Evolutionary conservation across 257 asterid genomes (phyloP).

Genomic region (Misopates orontium): DNA sequence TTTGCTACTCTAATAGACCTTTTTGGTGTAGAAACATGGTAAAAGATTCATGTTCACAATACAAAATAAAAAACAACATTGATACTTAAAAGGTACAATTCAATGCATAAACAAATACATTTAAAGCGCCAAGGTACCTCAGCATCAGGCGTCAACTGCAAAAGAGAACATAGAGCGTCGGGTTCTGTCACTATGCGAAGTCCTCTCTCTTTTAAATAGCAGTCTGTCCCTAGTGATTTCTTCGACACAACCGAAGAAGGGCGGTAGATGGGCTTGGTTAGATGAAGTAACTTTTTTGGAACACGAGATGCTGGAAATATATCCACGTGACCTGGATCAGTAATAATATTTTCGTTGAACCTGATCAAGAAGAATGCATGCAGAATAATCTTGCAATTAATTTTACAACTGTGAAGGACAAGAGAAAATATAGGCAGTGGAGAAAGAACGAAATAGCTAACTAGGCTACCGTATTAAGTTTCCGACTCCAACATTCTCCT

Average conservation of each 20-base stretch:
- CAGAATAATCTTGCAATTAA: constrained; percentile 28
- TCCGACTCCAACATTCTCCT: background rate
- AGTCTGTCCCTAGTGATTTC: constrained; percentile 37
- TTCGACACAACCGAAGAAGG: constrained; percentile 39
- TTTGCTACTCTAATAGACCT: constrained; percentile 21
- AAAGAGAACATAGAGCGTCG: constrained; percentile 57
- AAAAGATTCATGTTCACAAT: background rate
- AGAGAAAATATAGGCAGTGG: constrained; percentile 4
- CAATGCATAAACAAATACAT: constrained; percentile 4
- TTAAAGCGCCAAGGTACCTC: constrained; percentile 56
- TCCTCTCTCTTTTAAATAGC: constrained; percentile 59
- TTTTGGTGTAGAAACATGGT: constrained; percentile 4
- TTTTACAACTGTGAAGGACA: constrained; percentile 17
- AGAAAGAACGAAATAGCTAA: background rate
- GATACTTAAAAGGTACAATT: constrained; percentile 8
- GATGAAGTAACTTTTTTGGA: constrained; percentile 73
- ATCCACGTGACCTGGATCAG: constrained; percentile 94
- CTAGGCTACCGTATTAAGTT: constrained; percentile 18
- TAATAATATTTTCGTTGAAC: constrained; percentile 84
- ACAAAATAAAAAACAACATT: constrained; percentile 7
- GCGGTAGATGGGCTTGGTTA: constrained; percentile 70
- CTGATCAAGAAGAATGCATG: constrained; percentile 47
- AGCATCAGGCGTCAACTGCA: constrained; percentile 75
- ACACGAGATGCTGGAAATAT: constrained; percentile 87
- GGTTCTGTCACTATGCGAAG: constrained; percentile 74